Conservation (phyloP, 331 rosid species). For the Quercus lobata region DNA sequence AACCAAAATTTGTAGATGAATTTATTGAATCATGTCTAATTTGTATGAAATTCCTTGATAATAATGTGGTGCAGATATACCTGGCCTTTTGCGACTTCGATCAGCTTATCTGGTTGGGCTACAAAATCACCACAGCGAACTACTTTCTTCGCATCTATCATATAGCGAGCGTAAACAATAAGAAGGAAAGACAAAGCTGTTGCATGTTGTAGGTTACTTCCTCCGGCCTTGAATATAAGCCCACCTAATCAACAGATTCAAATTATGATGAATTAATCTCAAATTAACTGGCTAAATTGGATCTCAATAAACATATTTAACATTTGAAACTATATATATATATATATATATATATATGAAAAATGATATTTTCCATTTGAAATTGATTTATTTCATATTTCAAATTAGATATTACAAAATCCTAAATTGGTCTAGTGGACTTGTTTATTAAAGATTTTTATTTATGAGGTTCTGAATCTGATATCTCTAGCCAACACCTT, state of each 20-base stretch:
- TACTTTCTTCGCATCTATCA: not conserved
- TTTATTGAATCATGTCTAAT: too few species aligned
- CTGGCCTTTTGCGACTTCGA: slow-evolving; percentile 21
- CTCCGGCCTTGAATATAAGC: slow-evolving; percentile 31
- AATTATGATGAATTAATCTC: not conserved
- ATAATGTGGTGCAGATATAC: not conserved
- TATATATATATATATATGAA: too few species aligned
- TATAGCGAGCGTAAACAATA: slow-evolving; percentile 24
- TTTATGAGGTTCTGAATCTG: too few species aligned
- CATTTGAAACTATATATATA: not conserved
- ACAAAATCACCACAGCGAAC: slow-evolving; percentile 3
- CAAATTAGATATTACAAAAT: too few species aligned
- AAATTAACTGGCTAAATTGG: too few species aligned
- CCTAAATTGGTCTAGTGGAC: too few species aligned
- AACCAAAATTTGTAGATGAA: too few species aligned
- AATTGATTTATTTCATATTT: too few species aligned
- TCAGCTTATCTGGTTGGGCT: not conserved
- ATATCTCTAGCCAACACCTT: too few species aligned
- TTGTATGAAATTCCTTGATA: too few species aligned
- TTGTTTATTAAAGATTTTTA: too few species aligned
- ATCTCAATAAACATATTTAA: not conserved
- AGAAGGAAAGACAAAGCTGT: slow-evolving; percentile 28
- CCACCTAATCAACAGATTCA: slow-evolving; percentile 25
- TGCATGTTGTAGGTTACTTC: slow-evolving; percentile 26
- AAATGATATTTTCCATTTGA: too few species aligned